Base-by-base conservation (phyloP, 75 land plant species). In the Pinus albicaulis region DNA sequence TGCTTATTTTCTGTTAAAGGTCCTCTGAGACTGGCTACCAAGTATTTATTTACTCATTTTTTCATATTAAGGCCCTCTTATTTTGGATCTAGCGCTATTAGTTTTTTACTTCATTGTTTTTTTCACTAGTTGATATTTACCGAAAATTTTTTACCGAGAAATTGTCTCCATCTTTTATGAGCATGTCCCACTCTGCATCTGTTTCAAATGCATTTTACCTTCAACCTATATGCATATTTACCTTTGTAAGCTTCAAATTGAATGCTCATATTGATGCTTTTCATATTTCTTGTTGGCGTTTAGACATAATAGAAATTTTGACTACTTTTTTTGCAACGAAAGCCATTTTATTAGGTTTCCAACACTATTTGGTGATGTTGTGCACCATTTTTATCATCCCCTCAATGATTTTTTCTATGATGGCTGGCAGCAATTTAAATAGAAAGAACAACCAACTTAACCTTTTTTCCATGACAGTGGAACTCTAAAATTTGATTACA, bases 341-440 rank as follows among this genome's bases (percentile, higher is more conserved):
- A 77, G 98, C 99, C 3, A 92, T 91, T 25, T 75, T 95, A 16
- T 90, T 97, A 63, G 99, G 98, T 28, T 97, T 97, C 79, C 99
- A 97, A 73, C 99, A 97, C 76, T 97, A 86, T 71, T 53, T 97
- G 28, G 95, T 92, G 23, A 93, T 95, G 94, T 85, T 97, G 15
- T 95, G 99, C 24, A 92, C 98, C 16, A 89, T 94, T 7, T 98
- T 95, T 55, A 78, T 97, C 78, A 95, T 97, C 55, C 93, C 96
- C n/a, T 85, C n/a, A 55, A 75, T 90, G 22, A 89, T 95, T 69
- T 88, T 95, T 74, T 92, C 92, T 53, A 90, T 85, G 76, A n/a
- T n/a, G n/a, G n/a, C n/a, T n/a, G n/a, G n/a, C n/a, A n/a, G n/a
- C n/a, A 86, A 83, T 77, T 92, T 89, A 78, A 91, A 92, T 72